These are phyloP conservation scores for Colletotrichum sp. DNA, from an alignment of 2,329 filamentous ascomycete species.

Conservation along the genomic window DNA sequence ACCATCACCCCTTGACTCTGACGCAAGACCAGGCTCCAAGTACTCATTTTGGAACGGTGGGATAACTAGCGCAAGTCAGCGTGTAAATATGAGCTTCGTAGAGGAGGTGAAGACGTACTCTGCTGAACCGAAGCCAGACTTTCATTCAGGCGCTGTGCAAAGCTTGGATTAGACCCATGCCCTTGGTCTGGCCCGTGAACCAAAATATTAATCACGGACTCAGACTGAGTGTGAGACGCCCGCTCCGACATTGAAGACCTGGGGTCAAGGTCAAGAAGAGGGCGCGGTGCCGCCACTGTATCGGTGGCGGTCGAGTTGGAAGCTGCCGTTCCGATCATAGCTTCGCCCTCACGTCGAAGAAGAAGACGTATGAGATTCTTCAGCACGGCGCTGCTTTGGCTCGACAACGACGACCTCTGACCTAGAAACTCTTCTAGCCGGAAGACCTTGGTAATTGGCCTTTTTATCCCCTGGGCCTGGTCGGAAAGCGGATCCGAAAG, in stretches of 20 bases:
- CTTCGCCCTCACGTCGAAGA: neutral
- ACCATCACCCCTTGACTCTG: neutral
- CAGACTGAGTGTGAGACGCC: neutral
- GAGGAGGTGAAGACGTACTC: neutral
- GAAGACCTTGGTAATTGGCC: neutral
- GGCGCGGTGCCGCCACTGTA: neutral
- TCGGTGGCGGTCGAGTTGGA: neutral
- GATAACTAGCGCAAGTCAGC: neutral
- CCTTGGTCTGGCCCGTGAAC: neutral
- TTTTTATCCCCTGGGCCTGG: neutral
- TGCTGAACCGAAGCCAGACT: neutral
- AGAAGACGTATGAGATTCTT: neutral
- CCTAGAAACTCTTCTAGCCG: neutral
- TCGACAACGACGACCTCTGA: neutral
- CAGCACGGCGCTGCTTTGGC: neutral
- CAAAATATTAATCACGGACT: neutral
- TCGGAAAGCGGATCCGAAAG: neutral
- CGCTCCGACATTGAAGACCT: neutral
- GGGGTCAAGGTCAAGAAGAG: neutral
- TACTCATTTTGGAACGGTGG: neutral
- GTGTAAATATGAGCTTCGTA: accelerated
- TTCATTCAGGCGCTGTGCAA: neutral
- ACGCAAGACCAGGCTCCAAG: neutral
- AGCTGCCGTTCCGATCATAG: neutral
- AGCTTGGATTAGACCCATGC: neutral